Conservation (phyloP, 108 stramenopile species). For the Cylindrotheca fusiformis region DNA sequence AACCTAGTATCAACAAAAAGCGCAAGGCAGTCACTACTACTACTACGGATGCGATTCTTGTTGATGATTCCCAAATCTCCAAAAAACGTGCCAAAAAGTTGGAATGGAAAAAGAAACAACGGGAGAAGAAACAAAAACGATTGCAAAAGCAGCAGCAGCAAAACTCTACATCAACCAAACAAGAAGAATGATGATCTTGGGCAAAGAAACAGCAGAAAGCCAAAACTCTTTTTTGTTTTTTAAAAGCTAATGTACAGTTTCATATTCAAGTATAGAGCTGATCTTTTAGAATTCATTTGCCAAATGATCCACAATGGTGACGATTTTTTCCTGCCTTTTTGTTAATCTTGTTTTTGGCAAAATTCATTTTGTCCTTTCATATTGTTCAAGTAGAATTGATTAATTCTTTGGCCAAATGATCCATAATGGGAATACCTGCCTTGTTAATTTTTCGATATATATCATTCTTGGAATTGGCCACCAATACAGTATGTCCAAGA, state of each 20-base stretch:
- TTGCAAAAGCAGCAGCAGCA: slow-evolving; percentile 12
- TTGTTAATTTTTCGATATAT: slow-evolving; percentile 38
- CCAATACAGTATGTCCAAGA: slow-evolving; percentile 72
- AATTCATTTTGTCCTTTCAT: neutral
- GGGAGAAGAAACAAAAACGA: slow-evolving; percentile 54
- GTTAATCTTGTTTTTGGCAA: neutral
- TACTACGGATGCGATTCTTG: neutral
- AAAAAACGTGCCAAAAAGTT: slow-evolving; percentile 78
- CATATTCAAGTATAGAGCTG: no score
- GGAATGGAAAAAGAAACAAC: slow-evolving; percentile 77
- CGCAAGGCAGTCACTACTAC: slow-evolving; percentile 8
- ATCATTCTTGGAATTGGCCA: slow-evolving; percentile 63
- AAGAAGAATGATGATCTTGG: no score
- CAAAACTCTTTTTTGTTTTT: no score
- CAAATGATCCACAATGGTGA: no score
- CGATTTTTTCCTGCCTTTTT: neutral
- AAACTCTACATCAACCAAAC: neutral
- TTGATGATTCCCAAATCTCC: slow-evolving; percentile 8
- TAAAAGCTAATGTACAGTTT: no score
- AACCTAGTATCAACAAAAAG: neutral
- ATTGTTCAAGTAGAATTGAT: neutral
- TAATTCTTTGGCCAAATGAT: slow-evolving; percentile 43
- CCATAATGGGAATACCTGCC: slow-evolving; percentile 65
- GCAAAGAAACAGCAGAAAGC: no score
- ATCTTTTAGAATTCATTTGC: no score